phyloP scores from a whole-genome alignment of 805 yeast species.

The Kuraishia hungarica region DNA sequence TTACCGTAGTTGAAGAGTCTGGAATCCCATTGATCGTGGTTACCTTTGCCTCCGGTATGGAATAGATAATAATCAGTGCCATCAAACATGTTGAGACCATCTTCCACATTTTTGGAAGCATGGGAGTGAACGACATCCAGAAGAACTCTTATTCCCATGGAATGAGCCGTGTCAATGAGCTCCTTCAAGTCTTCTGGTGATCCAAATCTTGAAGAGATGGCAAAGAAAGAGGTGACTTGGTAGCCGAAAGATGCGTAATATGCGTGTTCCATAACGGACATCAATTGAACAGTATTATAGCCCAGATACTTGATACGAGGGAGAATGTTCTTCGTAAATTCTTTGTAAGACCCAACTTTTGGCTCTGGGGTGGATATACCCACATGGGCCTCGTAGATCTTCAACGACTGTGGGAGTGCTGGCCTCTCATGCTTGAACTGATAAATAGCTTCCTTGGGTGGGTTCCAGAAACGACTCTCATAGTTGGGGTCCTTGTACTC shows the following conservation, averaged over 20 bases:
- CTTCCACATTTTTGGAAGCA: constrained; percentile 89
- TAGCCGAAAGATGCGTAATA: constrained; percentile 98
- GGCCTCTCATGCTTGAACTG: constrained; percentile 63
- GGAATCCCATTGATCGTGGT: constrained; percentile 94
- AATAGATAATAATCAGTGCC: constrained; percentile 94
- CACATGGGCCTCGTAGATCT: constrained; percentile 90
- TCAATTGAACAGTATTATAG: constrained; percentile 86
- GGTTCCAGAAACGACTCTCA: constrained; percentile 94
- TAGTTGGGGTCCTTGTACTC: constrained; percentile 41
- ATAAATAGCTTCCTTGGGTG: constrained; percentile 37
- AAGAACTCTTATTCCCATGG: constrained; percentile 75
- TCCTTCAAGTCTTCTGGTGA: constrained; percentile 92
- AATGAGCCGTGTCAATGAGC: constrained; percentile 86
- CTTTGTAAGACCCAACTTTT: constrained; percentile 73
- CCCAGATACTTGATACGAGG: constrained; percentile 85
- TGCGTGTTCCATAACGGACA: constrained; percentile 99
- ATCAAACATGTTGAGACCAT: constrained; percentile 88
- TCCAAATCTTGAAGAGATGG: constrained; percentile 84
- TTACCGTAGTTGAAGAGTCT: constrained; percentile 85
- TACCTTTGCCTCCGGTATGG: constrained; percentile 81
- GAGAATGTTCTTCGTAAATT: constrained; percentile 70
- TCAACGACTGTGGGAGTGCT: constrained; percentile 38
- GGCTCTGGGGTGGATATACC: constrained; percentile 94
- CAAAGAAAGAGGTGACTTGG: constrained; percentile 89
- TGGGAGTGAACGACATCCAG: constrained; percentile 95